Evolutionary conservation across 345 rosid genomes (phyloP), one percentile per base, ranked within the genome.

Genomic region (Linum usitatissimum): DNA sequence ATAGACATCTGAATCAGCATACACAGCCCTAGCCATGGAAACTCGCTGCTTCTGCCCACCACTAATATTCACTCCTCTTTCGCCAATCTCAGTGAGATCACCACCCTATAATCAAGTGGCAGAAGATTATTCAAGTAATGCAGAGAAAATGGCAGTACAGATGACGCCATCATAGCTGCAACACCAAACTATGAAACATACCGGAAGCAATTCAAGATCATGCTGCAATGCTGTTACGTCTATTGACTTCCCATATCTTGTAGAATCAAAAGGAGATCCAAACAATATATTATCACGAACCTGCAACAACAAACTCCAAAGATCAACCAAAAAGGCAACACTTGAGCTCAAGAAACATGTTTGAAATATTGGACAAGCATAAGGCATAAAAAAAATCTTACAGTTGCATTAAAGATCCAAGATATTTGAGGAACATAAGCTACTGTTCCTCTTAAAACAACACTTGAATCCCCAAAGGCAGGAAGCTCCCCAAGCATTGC

Each of bases 41-140:
- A 93, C 96, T 82, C 99, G 86, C 76, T 93, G 99, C 79, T 93
- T 93, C 77, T 93, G 99, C 69, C 99, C 99, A 75, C 99, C 99
- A 72, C 99, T 93, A 63, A 93, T 93, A 76, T 90, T 93, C 51
- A 93, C 99, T 61, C 99, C 99, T 80, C 99, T 90, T 79, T 93
- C 99, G 71, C 99, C 99, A 77, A 93, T 93, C 92, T 93, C 99
- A 4, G 99, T 93, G 54, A 93, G 89, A 84, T 93, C 99, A 73
- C 96, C 97, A 30, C 99, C 99, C 99, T 93, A 67, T 39, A 76
- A 71, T 67, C 66, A 79, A 39, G 71, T 20, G 69, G 51, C 54
- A 71, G 38, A 63, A 6, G 65, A 54, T 49, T 8, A 64, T 70
- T 48, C 60, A 72, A 65, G 61, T 65, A 57, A 64, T 66, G 60